Base-by-base conservation (phyloP, 2,329 filamentous ascomycete genomes). In the Shiraia bambusicola region DNA sequence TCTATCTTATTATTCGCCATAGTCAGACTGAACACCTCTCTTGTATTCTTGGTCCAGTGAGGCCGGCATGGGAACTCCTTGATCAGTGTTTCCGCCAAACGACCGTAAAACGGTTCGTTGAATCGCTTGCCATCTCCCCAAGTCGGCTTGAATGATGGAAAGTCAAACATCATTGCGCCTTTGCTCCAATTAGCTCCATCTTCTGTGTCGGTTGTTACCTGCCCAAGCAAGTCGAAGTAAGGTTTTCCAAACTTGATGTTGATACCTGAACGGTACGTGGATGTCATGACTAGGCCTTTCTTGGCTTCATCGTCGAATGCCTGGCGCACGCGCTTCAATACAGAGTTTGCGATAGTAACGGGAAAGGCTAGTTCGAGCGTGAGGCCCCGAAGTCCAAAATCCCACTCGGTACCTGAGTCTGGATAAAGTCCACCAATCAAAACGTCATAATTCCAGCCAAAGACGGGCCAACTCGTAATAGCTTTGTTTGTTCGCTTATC, bases 121-220 rank as follows among this genome's bases (percentile, higher is more conserved):
- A 72, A 78, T 32, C 75, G 69, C 56, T 69, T 61, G 4, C 70
- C 57, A 40, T 78, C 74, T 1, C 75, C 76, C 7, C 69, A 52
- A 2, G 55, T 69, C 0, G 76, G 75, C 36, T 71, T 66, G 54
- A 72, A 78, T 14, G 63, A 70, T 2, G 76, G 76, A 50, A 78
- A 79, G 51, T 79, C 76, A 48, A 79, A 75, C 76, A 78, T 79
- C 52, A 79, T 76, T 14, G 72, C 69, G 2, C 75, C 76, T 54
- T 76, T 45, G 36, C 56, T 64, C 74, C 74, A 78, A 53, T 78
- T 76, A 31, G 67, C 72, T 3, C 71, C 72, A 41, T 77, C 75
- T 1, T 66, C 66, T 6, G 75, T 77, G 49, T 70, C 69, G 37
- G 71, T 72, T 8, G 74, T 76, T 12, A 72, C 72, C 59, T 78